phyloP scores from a whole-genome alignment of 176 grass and related monocot species.

The Oryza glumipatula region DNA sequence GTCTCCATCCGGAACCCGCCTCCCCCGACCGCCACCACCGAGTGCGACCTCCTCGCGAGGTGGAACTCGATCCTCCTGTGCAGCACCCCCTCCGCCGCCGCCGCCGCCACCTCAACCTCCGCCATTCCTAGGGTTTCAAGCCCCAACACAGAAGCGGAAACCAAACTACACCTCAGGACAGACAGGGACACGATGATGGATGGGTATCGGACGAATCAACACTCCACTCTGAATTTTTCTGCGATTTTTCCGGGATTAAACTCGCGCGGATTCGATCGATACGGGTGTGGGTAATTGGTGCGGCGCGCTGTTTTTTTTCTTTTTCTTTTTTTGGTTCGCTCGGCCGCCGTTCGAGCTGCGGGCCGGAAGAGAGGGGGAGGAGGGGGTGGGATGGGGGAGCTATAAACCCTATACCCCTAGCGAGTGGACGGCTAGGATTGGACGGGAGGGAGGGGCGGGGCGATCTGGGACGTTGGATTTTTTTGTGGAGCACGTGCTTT shows the following conservation, averaged over 20 bases:
- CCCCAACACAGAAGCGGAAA: background rate
- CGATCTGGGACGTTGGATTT: slow-evolving; percentile 25
- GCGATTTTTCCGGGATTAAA: background rate
- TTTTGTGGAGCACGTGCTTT: background rate
- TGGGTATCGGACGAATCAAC: background rate
- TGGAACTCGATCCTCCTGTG: slow-evolving; percentile 87
- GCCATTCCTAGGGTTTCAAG: slow-evolving; percentile 47
- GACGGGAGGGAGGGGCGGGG: background rate
- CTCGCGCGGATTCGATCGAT: slow-evolving; percentile 39
- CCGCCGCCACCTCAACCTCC: slow-evolving; percentile 22
- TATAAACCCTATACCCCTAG: slow-evolving; percentile 70
- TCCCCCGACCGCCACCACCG: slow-evolving; percentile 28
- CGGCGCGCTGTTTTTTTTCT: background rate
- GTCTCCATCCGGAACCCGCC: slow-evolving; percentile 77
- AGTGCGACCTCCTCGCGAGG: slow-evolving; percentile 48
- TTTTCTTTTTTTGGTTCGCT: background rate
- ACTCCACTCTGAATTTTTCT: background rate
- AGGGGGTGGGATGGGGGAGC: background rate
- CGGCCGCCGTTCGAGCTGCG: slow-evolving; percentile 49
- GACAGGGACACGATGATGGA: background rate
- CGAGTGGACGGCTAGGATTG: slow-evolving; percentile 21
- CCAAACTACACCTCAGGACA: background rate
- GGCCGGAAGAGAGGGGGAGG: slow-evolving; percentile 37
- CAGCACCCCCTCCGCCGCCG: slow-evolving; percentile 59
- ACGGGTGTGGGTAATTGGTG: slow-evolving; percentile 27